phyloP scores from a whole-genome alignment of 2,329 filamentous ascomycete species.

The Aspergillus fischeri region DNA sequence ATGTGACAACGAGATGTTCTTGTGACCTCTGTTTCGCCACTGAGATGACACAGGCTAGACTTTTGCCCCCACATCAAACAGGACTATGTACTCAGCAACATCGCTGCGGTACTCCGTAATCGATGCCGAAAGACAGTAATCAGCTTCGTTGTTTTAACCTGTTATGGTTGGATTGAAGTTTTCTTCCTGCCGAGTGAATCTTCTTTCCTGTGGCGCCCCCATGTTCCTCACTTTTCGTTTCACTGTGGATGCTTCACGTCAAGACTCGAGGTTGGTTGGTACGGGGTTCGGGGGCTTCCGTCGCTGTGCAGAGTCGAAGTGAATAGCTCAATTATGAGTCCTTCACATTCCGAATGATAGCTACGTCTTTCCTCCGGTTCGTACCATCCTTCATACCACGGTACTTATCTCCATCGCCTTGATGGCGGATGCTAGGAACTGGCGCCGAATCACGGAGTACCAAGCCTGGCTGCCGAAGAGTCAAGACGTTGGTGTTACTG shows the following conservation, averaged over 20 bases:
- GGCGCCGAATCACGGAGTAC: no score
- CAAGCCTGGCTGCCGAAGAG: neutral
- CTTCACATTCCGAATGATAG: no score
- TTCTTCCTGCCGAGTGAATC: neutral
- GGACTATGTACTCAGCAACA: no score
- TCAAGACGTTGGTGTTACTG: neutral
- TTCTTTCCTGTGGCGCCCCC: neutral
- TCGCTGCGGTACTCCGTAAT: neutral
- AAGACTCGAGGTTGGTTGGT: neutral
- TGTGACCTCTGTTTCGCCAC: constrained; percentile 18
- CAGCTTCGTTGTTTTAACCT: neutral
- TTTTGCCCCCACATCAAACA: constrained; percentile 1
- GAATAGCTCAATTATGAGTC: no score
- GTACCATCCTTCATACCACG: no score
- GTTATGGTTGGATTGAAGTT: neutral
- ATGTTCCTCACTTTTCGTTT: neutral
- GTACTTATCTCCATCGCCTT: no score
- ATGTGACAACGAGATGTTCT: constrained; percentile 20
- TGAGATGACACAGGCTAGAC: neutral
- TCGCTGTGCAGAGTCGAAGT: neutral
- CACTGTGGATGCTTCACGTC: neutral
- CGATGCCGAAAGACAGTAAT: neutral
- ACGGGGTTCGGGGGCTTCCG: neutral
- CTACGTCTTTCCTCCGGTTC: no score
- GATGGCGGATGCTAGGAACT: neutral